Conservation (phyloP, 306 rosid species). For the Lathyrus sativus region DNA sequence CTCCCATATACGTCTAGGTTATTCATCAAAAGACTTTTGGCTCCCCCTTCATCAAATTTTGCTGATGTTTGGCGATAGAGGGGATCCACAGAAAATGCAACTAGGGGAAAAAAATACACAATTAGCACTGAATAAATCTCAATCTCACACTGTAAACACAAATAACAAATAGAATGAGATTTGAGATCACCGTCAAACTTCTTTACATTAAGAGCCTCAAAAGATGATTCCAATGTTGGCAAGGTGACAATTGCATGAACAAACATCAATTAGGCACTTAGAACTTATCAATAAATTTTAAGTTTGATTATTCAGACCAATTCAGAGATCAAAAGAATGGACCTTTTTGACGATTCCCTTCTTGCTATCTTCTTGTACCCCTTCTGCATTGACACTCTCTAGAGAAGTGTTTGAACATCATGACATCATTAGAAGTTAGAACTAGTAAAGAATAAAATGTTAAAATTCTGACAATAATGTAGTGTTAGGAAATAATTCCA, state of each 20-base stretch:
- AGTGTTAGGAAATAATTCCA: neutral
- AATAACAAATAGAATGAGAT: constrained; percentile 32
- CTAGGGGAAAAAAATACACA: constrained; percentile 49
- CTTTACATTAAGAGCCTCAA: constrained; percentile 82
- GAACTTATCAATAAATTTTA: constrained; percentile 24
- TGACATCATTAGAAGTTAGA: constrained; percentile 37
- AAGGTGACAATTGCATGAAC: constrained; percentile 74
- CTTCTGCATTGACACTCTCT: constrained; percentile 50
- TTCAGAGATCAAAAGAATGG: constrained; percentile 26
- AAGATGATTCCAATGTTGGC: constrained; percentile 84
- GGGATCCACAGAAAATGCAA: constrained; percentile 93
- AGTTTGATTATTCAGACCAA: constrained; percentile 9
- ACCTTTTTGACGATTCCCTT: constrained; percentile 72
- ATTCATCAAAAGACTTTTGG: constrained; percentile 85
- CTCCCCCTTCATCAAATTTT: constrained; percentile 97
- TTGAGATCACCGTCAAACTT: constrained; percentile 84
- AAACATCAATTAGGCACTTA: constrained; percentile 37
- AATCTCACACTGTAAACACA: constrained; percentile 32
- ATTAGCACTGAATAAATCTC: constrained; percentile 31
- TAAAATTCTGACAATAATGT: neutral
- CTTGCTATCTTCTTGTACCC: constrained; percentile 52
- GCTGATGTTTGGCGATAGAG: constrained; percentile 89
- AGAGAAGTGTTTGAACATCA: constrained; percentile 43
- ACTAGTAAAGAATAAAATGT: constrained; percentile 21
- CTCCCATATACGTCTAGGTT: constrained; percentile 83